Percentiles rank a stretch among this genome's conserved stretches.
These are phyloP conservation scores for Trichaptum fuscoviolaceum DNA, from an alignment of 768 basidiomycete genomes.

Conservation along the genomic window DNA sequence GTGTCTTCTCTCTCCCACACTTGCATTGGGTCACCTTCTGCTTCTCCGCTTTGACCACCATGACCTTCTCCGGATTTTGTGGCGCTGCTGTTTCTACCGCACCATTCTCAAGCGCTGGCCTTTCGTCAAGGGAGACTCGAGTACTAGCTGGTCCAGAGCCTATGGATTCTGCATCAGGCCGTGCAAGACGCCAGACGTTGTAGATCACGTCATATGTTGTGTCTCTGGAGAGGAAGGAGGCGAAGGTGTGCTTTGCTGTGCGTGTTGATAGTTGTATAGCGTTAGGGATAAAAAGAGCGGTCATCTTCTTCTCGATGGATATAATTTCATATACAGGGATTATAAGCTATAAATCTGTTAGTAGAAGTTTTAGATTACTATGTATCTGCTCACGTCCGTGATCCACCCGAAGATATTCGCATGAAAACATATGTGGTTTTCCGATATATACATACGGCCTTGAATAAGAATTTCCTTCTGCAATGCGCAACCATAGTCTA, in stretches of 20 bases:
- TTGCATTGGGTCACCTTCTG: conserved; percentile 66
- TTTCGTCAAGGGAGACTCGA: conserved; percentile 20
- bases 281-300: conserved; percentile 95
- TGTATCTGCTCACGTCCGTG: conserved; percentile 67
- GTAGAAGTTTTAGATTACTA: background rate
- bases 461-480: conserved; percentile 96
- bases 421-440: conserved; percentile 99
- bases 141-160: conserved; percentile 16
- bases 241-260: conserved; percentile 85
- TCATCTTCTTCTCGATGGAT: conserved; percentile 93
- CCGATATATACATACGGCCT: conserved; percentile 93
- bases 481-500: conserved; percentile 96
- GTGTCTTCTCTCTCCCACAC: conserved; percentile 65
- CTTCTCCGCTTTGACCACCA: conserved; percentile 13
- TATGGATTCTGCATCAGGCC: conserved; percentile 50
- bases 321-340: conserved; percentile 87
- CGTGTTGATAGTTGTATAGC: conserved; percentile 87
- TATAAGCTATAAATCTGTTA: conserved; percentile 50
- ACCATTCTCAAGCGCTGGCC: conserved; percentile 10
- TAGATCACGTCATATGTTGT: conserved; percentile 93
- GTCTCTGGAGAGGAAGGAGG: conserved; percentile 94
- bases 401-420: conserved; percentile 99
- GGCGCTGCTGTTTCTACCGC: conserved; percentile 11
- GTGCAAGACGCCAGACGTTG: conserved; percentile 91
- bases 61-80: conserved; percentile 9